These are phyloP conservation scores for Protomyces arabidopsidicola DNA, from an alignment of 1,139 yeast genomes.

Conservation along the genomic window DNA sequence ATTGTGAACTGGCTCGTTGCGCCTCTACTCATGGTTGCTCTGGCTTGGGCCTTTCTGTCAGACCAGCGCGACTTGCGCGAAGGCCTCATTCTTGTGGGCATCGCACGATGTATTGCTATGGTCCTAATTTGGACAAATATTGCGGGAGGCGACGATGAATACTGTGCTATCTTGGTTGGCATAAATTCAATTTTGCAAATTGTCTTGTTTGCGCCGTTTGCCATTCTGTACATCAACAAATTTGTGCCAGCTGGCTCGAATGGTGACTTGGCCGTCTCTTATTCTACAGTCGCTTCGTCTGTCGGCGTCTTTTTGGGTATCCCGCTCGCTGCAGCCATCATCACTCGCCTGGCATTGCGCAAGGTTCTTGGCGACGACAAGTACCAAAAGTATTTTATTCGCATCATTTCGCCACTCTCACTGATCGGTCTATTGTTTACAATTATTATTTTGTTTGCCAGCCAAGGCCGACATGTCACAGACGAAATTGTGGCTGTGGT, in stretches of 20 bases:
- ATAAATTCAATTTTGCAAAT: slow-evolving; percentile 53
- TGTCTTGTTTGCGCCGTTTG: slow-evolving; percentile 53
- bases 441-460: slow-evolving; percentile 52
- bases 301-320: slow-evolving; percentile 55
- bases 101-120: slow-evolving; percentile 63
- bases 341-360: slow-evolving; percentile 42
- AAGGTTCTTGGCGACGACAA: slow-evolving; percentile 33
- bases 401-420: slow-evolving; percentile 49
- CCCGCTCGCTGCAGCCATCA: slow-evolving; percentile 49
- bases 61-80: slow-evolving; percentile 49
- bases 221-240: slow-evolving; percentile 43
- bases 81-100: slow-evolving; percentile 57
- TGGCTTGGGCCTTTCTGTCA: slow-evolving; percentile 54
- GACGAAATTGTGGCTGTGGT: slow-evolving; percentile 51
- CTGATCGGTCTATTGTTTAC: slow-evolving; percentile 53
- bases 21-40: slow-evolving; percentile 55
- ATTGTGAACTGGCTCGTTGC: slow-evolving; percentile 55
- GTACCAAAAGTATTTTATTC: slow-evolving; percentile 43
- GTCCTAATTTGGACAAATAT: slow-evolving; percentile 56
- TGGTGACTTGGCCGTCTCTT: slow-evolving; percentile 38
- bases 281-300: slow-evolving; percentile 48
- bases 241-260: slow-evolving; percentile 31
- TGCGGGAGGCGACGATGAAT: slow-evolving; percentile 51
- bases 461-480: slow-evolving; percentile 51
- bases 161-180: slow-evolving; percentile 54